A percentile compares a stretch with the other conserved stretches of the same genome.
These are phyloP conservation scores for Priceomyces fermenticarens DNA, from an alignment of 805 yeast species.

Conservation along the genomic window DNA sequence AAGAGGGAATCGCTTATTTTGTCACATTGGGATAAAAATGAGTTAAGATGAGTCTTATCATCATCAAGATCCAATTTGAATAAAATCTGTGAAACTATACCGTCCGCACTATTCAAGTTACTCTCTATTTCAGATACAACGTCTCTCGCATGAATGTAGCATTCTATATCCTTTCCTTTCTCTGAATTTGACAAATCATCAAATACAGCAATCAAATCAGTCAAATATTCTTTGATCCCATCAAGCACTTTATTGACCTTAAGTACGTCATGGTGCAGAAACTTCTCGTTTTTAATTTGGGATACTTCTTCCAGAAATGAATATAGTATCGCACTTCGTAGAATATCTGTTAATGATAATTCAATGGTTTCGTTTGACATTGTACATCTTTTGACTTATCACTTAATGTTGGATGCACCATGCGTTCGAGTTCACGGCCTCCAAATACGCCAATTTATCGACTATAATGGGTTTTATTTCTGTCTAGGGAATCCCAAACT, in stretches of 20 bases:
- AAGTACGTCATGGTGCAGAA: conserved; percentile 22
- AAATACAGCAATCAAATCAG: conserved; percentile 15
- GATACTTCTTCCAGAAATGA: conserved; percentile 21
- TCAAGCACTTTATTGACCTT: conserved; percentile 25
- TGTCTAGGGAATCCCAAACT: too few relatives aligned
- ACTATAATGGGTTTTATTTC: too few relatives aligned
- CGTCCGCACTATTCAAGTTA: conserved; percentile 22
- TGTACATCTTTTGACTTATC: conserved; percentile 5
- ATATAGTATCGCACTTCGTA: conserved; percentile 16
- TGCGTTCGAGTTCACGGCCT: too few relatives aligned
- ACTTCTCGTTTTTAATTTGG: conserved; percentile 8
- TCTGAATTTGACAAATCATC: conserved; percentile 7
- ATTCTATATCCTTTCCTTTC: conserved; percentile 12
- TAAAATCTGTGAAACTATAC: conserved; percentile 20
- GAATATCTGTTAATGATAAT: conserved; percentile 14
- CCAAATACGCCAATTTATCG: too few relatives aligned
- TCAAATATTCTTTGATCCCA: conserved; percentile 24
- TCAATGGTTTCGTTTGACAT: conserved; percentile 3
- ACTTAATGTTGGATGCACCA: too few relatives aligned
- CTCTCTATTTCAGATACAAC: conserved; percentile 14
- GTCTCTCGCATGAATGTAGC: conserved; percentile 26
- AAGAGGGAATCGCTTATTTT: conserved; percentile 22
- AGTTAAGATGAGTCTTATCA: conserved; percentile 4
- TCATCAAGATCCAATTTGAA: neutral
- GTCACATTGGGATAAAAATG: conserved; percentile 24